Evolutionary conservation across 2,329 filamentous ascomycete species (phyloP).

Genomic region (Fusarium euwallaceae): DNA sequence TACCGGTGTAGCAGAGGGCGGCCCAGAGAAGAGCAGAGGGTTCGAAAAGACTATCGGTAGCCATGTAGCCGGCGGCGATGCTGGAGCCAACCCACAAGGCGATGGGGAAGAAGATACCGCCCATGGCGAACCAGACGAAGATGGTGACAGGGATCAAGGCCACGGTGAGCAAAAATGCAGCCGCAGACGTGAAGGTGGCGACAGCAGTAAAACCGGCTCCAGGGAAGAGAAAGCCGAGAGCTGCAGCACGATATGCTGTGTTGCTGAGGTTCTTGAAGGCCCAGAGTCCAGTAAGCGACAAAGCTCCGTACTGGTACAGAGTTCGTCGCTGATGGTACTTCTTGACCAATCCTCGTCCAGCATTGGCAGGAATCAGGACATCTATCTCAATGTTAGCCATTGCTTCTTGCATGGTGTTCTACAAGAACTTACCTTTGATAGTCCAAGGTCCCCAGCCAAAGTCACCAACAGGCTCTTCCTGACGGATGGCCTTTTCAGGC

Average conservation of each 20-base stretch:
- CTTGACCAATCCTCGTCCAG: constrained; percentile 18
- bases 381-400: not conserved
- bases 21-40: constrained; percentile 11
- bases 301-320: constrained; percentile 9
- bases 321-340: constrained; percentile 23
- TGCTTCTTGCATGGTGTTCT: too few species aligned
- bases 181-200: constrained; percentile 1
- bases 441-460: constrained; percentile 28
- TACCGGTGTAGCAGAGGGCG: constrained; percentile 16
- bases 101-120: constrained; percentile 27
- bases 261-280: constrained; percentile 14
- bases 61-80: constrained; percentile 11
- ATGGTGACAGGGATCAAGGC: constrained; percentile 18
- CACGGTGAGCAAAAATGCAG: constrained; percentile 10
- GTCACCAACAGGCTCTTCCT: constrained; percentile 19
- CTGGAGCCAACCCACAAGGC: constrained; percentile 14
- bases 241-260: constrained; percentile 10
- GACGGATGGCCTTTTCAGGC: not conserved
- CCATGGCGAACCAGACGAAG: constrained; percentile 29
- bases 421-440: constrained; percentile 1
- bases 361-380: constrained; percentile 16
- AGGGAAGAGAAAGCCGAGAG: constrained; percentile 23
- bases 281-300: constrained; percentile 13
- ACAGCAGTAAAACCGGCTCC: constrained; percentile 28
- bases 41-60: constrained; percentile 14